Evolutionary conservation across 768 basidiomycete genomes (phyloP).

Genomic region (Trametes cingulata): DNA sequence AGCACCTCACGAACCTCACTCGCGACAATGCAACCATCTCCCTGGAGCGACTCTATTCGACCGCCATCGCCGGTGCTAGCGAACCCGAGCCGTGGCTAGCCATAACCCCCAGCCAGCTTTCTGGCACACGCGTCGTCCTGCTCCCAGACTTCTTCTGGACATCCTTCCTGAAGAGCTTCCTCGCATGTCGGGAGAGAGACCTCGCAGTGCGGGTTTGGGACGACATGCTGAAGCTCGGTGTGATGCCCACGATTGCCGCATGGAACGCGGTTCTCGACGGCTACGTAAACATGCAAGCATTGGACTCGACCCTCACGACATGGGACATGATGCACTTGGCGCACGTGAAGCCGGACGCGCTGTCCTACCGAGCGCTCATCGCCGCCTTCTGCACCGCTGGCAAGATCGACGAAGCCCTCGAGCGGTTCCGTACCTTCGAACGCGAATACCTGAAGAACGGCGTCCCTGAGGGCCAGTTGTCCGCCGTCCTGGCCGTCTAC

Average conservation of each 20-base stretch:
- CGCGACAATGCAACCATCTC: constrained; percentile 31
- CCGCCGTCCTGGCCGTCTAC: constrained; percentile 47
- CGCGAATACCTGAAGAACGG: constrained; percentile 29
- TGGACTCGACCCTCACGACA: constrained; percentile 52
- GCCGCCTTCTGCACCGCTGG: constrained; percentile 56
- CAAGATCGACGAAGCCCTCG: constrained; percentile 51
- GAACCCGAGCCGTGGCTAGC: constrained; percentile 58
- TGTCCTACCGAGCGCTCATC: constrained; percentile 72
- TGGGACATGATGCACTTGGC: constrained; percentile 67
- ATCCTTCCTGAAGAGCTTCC: constrained; percentile 64
- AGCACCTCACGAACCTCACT: constrained; percentile 50
- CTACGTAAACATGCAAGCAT: constrained; percentile 52
- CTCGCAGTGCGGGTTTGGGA: constrained; percentile 68
- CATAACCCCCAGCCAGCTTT: constrained; percentile 30
- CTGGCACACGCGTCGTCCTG: constrained; percentile 40
- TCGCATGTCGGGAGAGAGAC: constrained; percentile 54
- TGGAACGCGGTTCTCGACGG: constrained; percentile 77
- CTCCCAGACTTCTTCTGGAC: constrained; percentile 64
- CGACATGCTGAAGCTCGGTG: constrained; percentile 53
- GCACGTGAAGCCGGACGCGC: constrained; percentile 57
- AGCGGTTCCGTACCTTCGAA: constrained; percentile 53
- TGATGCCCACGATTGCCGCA: constrained; percentile 53
- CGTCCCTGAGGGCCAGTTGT: not conserved
- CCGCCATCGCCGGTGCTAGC: constrained; percentile 50
- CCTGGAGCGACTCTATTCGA: constrained; percentile 52